Base-by-base conservation (phyloP, 1,284 basidiomycete species). In the Meira miltonrushii region DNA sequence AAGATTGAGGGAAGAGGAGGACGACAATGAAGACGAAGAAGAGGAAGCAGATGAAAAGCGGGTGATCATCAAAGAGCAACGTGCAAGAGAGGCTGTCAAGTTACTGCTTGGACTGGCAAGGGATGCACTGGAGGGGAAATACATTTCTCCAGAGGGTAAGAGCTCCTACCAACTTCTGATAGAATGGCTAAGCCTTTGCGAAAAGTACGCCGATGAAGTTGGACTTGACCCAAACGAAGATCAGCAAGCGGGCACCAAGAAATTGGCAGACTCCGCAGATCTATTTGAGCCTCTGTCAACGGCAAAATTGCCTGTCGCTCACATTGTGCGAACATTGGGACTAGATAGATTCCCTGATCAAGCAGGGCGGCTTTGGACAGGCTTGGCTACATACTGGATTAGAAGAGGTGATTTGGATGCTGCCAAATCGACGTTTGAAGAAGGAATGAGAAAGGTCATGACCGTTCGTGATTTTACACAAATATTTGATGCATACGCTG, bases 401-500 rank as follows among this genome's bases (percentile, higher is more conserved):
- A 95, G 96, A 80, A 86, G 92, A 1, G 90, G 86, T 65, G 94
- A 97, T 76, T 93, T 99, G 72, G 92, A 93, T 57, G 85, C 87
- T 58, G 92, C 89, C 8, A 88, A 85, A 71, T 83, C 83, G 57
- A 92, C 88, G 0, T 98, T 98, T 39, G 43, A 60, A 33, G 81
- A 85, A 28, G 94, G 92, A 9, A 85, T 97, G 65, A 83, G 84
- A 10, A 83, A 82, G 1, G 93, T 97, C 15, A 82, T 98, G 72
- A 97, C 95, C 0, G 88, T 97, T 64, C 87, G 92, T 23, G 95
- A 98, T 81, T 99, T 98, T 79, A 94, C 92, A 1, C 92, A 96
- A 77, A 92, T 98, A 65, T 98, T 98, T 77, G 94, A 98, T 76
- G 89, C 92, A 3, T 96, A 95, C 78, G 87, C 90, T 28, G 92